phyloP scores from a whole-genome alignment of 768 basidiomycete species.

The Hericium rajendrae region DNA sequence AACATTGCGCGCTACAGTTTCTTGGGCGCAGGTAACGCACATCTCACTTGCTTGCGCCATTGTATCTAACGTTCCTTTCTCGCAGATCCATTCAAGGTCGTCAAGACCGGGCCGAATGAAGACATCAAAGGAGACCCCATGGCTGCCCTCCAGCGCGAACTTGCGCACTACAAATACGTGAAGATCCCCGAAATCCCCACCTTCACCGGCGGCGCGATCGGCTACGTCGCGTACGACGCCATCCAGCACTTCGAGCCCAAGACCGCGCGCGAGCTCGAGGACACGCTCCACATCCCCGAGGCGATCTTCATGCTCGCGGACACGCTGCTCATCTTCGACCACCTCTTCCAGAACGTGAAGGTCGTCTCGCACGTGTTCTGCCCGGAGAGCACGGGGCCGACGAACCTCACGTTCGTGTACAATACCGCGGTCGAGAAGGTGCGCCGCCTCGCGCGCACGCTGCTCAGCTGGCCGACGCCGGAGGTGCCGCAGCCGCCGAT shows the following conservation, averaged over 20 bases:
- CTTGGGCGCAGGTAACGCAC: conserved; percentile 75
- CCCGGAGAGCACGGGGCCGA: conserved; percentile 55
- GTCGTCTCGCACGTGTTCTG: conserved; percentile 94
- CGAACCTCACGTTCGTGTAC: conserved; percentile 77
- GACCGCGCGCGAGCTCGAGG: conserved; percentile 65
- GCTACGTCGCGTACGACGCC: conserved; percentile 95
- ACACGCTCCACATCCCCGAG: conserved; percentile 84
- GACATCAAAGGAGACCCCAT: conserved; percentile 85
- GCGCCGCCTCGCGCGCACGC: conserved; percentile 64
- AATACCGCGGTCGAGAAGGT: conserved; percentile 79
- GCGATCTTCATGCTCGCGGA: conserved; percentile 96
- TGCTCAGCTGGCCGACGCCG: conserved; percentile 42
- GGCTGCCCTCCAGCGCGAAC: conserved; percentile 72
- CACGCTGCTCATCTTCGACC: conserved; percentile 93
- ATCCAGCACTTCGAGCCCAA: conserved; percentile 96
- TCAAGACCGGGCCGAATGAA: conserved; percentile 81
- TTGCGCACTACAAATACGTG: conserved; percentile 80
- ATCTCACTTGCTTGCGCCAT: background rate
- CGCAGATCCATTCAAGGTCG: conserved; percentile 85
- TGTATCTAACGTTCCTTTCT: background rate
- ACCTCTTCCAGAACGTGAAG: conserved; percentile 90
- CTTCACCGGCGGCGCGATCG: conserved; percentile 95
- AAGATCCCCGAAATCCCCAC: conserved; percentile 87
- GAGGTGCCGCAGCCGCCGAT: conserved; percentile 62
- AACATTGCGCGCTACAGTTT: conserved; percentile 91